phyloP scores from a whole-genome alignment of 306 rosid genomes.

The Trifolium repens region DNA sequence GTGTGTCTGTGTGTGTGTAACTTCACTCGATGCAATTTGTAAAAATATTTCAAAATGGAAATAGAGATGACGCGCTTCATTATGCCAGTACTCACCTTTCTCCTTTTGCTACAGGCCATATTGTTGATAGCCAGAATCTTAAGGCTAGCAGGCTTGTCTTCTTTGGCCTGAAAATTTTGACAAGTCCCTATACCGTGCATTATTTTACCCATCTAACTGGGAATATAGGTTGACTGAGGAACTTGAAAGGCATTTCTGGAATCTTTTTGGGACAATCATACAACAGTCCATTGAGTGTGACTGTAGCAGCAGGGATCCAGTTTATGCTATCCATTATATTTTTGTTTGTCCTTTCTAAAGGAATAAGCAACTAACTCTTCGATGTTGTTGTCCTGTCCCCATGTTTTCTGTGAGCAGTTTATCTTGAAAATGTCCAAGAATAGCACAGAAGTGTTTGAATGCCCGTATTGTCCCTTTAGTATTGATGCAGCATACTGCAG shows the following conservation, averaged over 20 bases:
- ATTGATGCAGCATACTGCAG: conserved; percentile 59
- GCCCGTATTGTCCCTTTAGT: conserved; percentile 67
- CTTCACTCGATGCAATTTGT: conserved; percentile 66
- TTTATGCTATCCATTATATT: conserved; percentile 56
- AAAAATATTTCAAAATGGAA: conserved; percentile 63
- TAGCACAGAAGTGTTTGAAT: conserved; percentile 69
- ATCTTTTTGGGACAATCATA: conserved; percentile 62
- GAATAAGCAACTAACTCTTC: conserved; percentile 88
- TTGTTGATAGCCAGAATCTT: conserved; percentile 74
- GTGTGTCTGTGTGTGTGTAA: no score
- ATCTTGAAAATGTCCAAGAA: conserved; percentile 32
- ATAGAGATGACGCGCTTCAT: conserved; percentile 63
- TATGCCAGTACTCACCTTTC: conserved; percentile 67
- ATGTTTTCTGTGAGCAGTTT: conserved; percentile 80
- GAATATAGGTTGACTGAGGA: no score
- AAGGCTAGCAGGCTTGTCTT: conserved; percentile 70
- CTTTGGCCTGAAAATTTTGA: conserved; percentile 82
- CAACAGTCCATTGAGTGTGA: conserved; percentile 77
- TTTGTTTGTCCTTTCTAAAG: conserved; percentile 92
- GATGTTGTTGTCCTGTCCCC: conserved; percentile 82
- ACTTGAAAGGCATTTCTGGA: no score
- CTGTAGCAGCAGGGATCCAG: conserved; percentile 75
- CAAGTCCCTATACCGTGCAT: neutral
- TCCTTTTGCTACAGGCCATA: conserved; percentile 59
- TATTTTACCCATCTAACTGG: no score